Evolutionary conservation across 2,329 filamentous ascomycete genomes (phyloP), one percentile per base, ranked within the genome.

Genomic region (Claviceps monticola): DNA sequence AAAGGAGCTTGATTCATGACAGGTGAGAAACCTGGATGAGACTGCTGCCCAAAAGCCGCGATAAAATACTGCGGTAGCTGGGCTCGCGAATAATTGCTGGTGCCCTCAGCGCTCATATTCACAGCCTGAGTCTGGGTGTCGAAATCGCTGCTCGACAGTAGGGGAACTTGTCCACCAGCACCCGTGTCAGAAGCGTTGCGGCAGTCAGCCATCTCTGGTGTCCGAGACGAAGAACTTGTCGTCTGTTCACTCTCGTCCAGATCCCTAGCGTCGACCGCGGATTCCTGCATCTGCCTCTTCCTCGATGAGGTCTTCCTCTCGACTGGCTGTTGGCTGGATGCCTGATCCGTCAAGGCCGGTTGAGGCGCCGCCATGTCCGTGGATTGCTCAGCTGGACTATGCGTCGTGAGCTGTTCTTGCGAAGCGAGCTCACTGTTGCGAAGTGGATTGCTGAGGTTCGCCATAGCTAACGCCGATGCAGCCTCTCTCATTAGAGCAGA

Each of bases 1-100:
- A 38, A 19, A 17, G 21, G 44, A 16, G 44, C 19, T 14, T 50
- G 51, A 19, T 26, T 50, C 2, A 50, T 17, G 19, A 26, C 44
- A 8, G 48, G 48, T n/a, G 48, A 53, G 13, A 38, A 36, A 17
- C 5, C 14, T 2, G 49, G 13, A 36, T 44, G 51, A 26, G 34
- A 16, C 29, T 47, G 51, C 42, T 50, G 48, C 17, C 38, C 37
- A 38, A 38, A 45, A 11, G 37, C 39, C 4, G 51, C 1, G 3
- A 53, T 48, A n/a, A 43, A 53, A 36, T 43, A 53, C 5, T 50
- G 51, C 17, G 47, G 37, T 17, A 53, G 29, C 16, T 46, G 51
- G 13, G 38, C 14, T 9, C 16, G 29, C 23, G 48, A 44, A 38
- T 36, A 39, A 41, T 3, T 43, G 17, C 48, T 34, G 23, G 46